Percentiles rank a stretch among this genome's conserved stretches.
Conservation (phyloP, 2,329 filamentous ascomycete species). For the Exophiala sp. region DNA sequence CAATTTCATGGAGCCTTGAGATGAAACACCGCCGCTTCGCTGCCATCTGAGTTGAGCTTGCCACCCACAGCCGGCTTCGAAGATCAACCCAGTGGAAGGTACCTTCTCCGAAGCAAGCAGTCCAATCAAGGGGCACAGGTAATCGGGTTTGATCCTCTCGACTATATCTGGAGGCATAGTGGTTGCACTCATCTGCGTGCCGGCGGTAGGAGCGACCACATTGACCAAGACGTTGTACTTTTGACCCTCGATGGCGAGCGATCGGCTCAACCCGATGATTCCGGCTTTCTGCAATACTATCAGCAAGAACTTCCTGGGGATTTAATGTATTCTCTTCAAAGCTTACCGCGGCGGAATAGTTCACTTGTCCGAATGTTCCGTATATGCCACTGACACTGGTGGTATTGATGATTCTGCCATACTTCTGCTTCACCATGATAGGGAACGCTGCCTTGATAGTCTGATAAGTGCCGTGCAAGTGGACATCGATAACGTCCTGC, state of each 20-base stretch:
- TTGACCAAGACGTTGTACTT: constrained; percentile 99
- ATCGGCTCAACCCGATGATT: constrained; percentile 91
- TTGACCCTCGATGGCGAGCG: constrained; percentile 83
- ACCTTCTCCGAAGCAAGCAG: constrained; percentile 85
- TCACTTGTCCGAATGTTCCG: neutral
- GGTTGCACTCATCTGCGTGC: constrained; percentile 88
- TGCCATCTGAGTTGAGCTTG: constrained; percentile 90
- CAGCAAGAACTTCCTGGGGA: constrained; percentile 3
- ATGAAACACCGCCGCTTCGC: constrained; percentile 79
- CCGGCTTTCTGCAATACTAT: constrained; percentile 63
- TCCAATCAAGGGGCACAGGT: constrained; percentile 88
- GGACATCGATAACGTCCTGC: constrained; percentile 86
- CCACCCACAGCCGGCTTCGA: constrained; percentile 95
- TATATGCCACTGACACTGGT: constrained; percentile 81
- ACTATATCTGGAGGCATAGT: constrained; percentile 96
- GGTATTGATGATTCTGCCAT: constrained; percentile 93
- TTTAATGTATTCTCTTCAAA: neutral
- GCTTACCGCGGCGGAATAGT: neutral
- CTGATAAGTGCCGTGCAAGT: constrained; percentile 92
- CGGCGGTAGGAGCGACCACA: constrained; percentile 95
- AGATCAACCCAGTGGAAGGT: constrained; percentile 78
- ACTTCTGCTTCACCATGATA: constrained; percentile 96
- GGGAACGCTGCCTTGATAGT: constrained; percentile 96
- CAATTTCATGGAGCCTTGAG: constrained; percentile 77
- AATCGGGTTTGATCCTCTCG: constrained; percentile 98